These are phyloP conservation scores for Boletus barrowsii DNA, from an alignment of 768 basidiomycete species.

Conservation along the genomic window DNA sequence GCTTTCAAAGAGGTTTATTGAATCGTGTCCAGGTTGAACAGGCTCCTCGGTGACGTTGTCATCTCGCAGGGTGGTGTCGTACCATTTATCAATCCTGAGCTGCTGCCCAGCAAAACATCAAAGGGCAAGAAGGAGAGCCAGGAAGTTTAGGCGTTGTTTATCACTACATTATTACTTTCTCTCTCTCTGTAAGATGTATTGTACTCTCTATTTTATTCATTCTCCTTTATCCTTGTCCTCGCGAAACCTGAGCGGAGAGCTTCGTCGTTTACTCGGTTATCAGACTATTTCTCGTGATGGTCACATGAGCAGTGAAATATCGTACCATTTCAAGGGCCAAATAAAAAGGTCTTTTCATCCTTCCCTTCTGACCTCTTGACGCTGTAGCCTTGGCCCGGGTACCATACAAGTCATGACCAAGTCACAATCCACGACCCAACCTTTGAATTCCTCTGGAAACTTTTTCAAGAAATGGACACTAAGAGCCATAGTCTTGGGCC, in stretches of 20 bases:
- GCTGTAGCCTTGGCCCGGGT: too few species aligned
- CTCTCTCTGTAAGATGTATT: slow-evolving; percentile 27
- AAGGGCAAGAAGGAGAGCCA: slow-evolving; percentile 53
- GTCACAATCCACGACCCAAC: not conserved
- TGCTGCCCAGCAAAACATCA: slow-evolving; percentile 50
- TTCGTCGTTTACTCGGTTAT: too few species aligned
- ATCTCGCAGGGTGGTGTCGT: slow-evolving; percentile 65
- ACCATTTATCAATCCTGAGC: slow-evolving; percentile 49
- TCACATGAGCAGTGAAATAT: not conserved
- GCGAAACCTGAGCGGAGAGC: too few species aligned
- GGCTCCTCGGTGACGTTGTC: slow-evolving; percentile 45
- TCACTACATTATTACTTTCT: slow-evolving; percentile 18
- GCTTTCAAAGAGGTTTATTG: not conserved
- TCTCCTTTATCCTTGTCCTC: slow-evolving; percentile 7
- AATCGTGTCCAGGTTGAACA: slow-evolving; percentile 31
- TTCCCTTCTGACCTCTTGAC: not conserved
- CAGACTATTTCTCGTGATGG: too few species aligned
- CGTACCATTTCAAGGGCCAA: not conserved
- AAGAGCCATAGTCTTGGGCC: slow-evolving; percentile 24
- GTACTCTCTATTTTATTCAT: slow-evolving; percentile 33
- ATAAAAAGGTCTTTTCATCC: not conserved
- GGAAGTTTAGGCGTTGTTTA: slow-evolving; percentile 35
- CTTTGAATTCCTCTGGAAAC: not conserved
- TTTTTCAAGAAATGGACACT: slow-evolving; percentile 34
- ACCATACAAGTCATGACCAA: not conserved